These are phyloP conservation scores for Phytophthora cajani DNA, from an alignment of 352 stramenopile genomes.

Conservation along the genomic window DNA sequence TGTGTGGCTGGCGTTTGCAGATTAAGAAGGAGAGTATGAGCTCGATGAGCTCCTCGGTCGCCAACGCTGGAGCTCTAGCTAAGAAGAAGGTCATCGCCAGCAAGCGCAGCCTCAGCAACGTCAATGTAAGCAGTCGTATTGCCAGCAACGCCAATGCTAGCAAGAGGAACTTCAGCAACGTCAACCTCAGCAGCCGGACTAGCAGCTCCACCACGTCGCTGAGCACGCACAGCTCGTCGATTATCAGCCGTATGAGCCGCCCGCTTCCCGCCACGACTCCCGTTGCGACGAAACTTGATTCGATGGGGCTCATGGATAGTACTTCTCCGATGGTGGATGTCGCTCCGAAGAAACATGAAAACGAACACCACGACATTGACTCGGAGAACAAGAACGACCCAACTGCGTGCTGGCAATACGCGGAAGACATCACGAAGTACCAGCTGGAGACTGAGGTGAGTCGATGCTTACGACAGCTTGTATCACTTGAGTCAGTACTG, in stretches of 20 bases:
- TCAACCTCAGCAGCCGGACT: constrained; percentile 27
- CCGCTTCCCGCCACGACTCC: constrained; percentile 39
- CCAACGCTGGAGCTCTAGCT: constrained; percentile 28
- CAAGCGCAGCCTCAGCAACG: constrained; percentile 49
- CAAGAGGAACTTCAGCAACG: constrained; percentile 34
- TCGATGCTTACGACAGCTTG: neutral
- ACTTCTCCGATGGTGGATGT: constrained; percentile 34
- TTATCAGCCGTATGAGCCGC: constrained; percentile 33
- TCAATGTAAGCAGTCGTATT: constrained; percentile 23
- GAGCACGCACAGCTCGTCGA: constrained; percentile 25
- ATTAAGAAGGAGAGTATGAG: constrained; percentile 64
- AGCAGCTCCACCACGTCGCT: constrained; percentile 15
- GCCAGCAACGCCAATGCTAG: constrained; percentile 23
- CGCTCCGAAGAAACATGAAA: constrained; percentile 14
- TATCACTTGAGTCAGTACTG: neutral
- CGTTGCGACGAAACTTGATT: constrained; percentile 34
- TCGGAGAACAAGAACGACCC: constrained; percentile 72
- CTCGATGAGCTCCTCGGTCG: constrained; percentile 44
- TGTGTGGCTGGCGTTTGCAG: constrained; percentile 29
- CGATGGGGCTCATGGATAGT: constrained; percentile 41
- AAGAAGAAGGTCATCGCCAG: constrained; percentile 58
- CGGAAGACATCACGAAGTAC: constrained; percentile 84
- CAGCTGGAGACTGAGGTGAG: constrained; percentile 72
- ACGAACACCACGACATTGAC: constrained; percentile 75
- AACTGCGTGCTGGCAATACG: constrained; percentile 79